These are phyloP conservation scores for Sclerotiophoma versabilis DNA, from an alignment of 2,329 filamentous ascomycete genomes.

Conservation along the genomic window DNA sequence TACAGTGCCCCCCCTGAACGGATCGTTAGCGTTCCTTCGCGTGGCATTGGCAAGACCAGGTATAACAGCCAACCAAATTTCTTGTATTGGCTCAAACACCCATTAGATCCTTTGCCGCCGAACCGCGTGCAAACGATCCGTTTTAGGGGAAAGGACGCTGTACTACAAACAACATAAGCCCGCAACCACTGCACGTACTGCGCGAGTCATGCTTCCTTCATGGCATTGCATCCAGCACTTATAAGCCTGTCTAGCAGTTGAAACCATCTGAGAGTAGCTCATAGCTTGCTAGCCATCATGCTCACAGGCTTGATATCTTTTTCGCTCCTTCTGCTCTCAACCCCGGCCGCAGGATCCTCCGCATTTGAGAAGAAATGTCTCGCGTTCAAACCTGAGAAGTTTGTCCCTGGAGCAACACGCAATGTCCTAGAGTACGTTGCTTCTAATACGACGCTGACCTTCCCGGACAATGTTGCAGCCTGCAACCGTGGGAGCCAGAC, in stretches of 20 bases:
- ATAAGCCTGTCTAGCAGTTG: background rate
- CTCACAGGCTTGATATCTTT: background rate
- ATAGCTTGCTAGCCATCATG: conserved; percentile 6
- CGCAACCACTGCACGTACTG: background rate
- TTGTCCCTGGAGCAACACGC: conserved; percentile 24
- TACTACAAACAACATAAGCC: background rate
- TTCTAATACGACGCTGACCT: conserved; percentile 48
- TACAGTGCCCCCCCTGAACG: no score
- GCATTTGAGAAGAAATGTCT: conserved; percentile 27
- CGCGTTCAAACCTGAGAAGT: conserved; percentile 26
- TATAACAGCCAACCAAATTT: no score
- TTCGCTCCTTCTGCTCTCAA: conserved; percentile 8
- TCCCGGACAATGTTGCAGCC: conserved; percentile 48
- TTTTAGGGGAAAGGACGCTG: no score
- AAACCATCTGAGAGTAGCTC: background rate
- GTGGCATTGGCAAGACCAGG: no score
- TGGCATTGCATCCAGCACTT: background rate
- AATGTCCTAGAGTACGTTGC: conserved; percentile 43
- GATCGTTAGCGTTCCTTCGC: no score
- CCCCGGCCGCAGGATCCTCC: background rate
- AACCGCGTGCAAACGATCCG: no score
- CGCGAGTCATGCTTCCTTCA: background rate
- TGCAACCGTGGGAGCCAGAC: conserved; percentile 46
- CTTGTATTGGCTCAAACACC: no score
- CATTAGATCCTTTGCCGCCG: no score